phyloP scores from a whole-genome alignment of 2,329 filamentous ascomycete genomes.

The Aspergillus tamarii region DNA sequence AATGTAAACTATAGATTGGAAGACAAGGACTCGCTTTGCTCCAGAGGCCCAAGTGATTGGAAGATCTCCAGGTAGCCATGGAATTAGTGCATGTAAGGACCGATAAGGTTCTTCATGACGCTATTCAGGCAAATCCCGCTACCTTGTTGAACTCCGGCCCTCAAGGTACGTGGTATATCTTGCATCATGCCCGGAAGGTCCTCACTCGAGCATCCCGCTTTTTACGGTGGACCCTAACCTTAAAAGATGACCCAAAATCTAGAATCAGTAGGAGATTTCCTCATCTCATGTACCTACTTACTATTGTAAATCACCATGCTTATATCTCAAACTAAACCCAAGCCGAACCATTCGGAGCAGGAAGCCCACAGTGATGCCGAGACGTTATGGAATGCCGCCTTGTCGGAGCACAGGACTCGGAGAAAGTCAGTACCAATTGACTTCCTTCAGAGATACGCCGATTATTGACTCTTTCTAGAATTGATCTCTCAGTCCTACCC shows the following conservation, averaged over 20 bases:
- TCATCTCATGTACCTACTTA: neutral
- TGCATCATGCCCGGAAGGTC: constrained; percentile 1
- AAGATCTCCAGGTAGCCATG: neutral
- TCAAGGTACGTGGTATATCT: neutral
- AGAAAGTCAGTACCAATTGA: neutral
- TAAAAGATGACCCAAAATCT: neutral
- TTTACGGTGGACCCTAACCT: neutral
- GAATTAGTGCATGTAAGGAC: neutral
- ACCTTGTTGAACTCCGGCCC: neutral
- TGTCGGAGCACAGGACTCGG: neutral
- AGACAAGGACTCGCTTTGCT: neutral
- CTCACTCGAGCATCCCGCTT: neutral
- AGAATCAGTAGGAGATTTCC: neutral
- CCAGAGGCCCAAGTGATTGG: neutral
- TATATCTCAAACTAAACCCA: neutral
- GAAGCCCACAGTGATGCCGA: neutral
- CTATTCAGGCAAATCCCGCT: neutral
- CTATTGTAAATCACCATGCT: neutral
- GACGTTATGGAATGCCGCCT: neutral
- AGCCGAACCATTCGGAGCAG: neutral
- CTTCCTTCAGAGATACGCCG: too few species aligned
- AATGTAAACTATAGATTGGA: neutral
- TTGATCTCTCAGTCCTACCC: neutral
- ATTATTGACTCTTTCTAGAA: neutral
- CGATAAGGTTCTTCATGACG: neutral